Evolutionary conservation across 2,329 filamentous ascomycete species (phyloP).

Genomic region (Alternaria incomplexa): DNA sequence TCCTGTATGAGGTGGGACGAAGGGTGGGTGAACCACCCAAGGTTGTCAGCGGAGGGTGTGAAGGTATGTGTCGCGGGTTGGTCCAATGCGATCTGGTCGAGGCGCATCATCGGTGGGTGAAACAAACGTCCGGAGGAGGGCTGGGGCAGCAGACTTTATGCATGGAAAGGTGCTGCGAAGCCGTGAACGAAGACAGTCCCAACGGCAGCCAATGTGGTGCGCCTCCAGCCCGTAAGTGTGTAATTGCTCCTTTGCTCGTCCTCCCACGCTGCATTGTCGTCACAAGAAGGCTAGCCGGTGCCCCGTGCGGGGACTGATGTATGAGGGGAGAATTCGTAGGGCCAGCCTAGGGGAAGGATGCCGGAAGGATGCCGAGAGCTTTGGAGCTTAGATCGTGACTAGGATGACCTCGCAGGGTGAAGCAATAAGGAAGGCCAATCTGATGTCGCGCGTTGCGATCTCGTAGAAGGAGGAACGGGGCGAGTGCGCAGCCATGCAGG

Average conservation of each 20-base stretch:
- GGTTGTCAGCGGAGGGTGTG: neutral
- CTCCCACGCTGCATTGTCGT: neutral
- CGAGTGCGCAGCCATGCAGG: neutral
- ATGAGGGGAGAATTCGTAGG: neutral
- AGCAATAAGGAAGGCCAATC: neutral
- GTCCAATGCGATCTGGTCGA: neutral
- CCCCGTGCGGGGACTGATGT: neutral
- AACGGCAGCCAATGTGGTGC: neutral
- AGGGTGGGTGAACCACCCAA: neutral
- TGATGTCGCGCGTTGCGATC: neutral
- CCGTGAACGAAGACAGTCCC: neutral
- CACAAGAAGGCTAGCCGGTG: neutral
- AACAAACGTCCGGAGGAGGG: neutral
- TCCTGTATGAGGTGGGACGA: neutral
- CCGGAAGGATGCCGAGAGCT: neutral
- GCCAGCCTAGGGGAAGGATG: neutral
- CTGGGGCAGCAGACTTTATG: constrained; percentile 1
- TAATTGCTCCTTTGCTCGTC: neutral
- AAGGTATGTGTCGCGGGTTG: neutral
- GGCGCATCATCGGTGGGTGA: neutral
- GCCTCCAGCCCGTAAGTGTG: neutral
- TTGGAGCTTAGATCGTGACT: neutral
- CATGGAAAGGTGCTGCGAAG: neutral
- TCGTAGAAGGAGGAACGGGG: neutral
- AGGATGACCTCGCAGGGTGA: neutral